These are phyloP conservation scores for Entomortierella beljakovae DNA, from an alignment of 192 early-diverging fungal genomes.

Conservation along the genomic window DNA sequence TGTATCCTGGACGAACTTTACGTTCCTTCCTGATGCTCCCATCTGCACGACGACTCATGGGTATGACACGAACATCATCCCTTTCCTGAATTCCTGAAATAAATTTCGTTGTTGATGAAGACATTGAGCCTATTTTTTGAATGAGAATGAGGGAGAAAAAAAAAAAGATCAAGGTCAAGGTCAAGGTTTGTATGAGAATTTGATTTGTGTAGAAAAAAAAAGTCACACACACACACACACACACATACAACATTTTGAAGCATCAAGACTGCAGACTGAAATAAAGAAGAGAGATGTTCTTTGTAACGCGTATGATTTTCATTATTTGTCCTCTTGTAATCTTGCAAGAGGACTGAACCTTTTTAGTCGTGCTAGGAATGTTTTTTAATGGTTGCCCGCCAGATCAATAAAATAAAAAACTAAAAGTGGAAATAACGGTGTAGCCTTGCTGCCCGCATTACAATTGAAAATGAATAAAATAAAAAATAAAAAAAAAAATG, in stretches of 20 bases:
- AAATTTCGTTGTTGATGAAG: not conserved
- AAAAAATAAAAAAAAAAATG: not conserved
- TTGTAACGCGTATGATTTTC: too few species aligned
- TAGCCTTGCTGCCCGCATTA: not conserved
- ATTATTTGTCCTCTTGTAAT: too few species aligned
- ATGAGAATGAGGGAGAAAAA: not conserved
- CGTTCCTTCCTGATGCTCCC: constrained; percentile 77
- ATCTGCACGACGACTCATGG: constrained; percentile 72
- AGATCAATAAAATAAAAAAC: not conserved
- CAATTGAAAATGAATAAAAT: not conserved
- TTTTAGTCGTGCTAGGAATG: not conserved
- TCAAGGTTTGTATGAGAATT: too few species aligned
- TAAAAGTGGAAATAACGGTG: too few species aligned
- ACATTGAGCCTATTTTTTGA: not conserved
- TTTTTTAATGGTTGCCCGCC: not conserved
- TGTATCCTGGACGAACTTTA: constrained; percentile 76
- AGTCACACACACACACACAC: too few species aligned
- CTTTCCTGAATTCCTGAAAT: constrained; percentile 34
- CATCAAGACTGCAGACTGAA: too few species aligned
- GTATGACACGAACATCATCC: constrained; percentile 67
- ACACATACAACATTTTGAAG: too few species aligned
- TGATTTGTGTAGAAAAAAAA: too few species aligned
- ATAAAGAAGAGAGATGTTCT: too few species aligned
- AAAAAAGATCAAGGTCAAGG: not conserved
- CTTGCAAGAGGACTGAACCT: too few species aligned